Conservation (phyloP, 2,329 filamentous ascomycete genomes). For the Periconia sp. region DNA sequence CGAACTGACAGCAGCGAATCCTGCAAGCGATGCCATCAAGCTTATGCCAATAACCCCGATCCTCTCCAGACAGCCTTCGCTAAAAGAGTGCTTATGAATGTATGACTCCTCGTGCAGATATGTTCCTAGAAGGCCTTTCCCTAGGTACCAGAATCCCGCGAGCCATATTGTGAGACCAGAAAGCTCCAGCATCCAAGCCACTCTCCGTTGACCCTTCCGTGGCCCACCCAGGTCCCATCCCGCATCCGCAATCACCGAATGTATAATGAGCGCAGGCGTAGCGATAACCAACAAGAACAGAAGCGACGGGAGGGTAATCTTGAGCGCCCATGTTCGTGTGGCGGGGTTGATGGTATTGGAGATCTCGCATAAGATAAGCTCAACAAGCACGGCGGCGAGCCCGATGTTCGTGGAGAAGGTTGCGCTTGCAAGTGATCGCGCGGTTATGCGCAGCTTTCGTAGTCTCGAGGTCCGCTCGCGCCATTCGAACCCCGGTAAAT, state of each 20-base stretch:
- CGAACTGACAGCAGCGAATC: slow-evolving; percentile 86
- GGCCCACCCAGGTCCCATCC: slow-evolving; percentile 70
- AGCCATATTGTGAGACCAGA: slow-evolving; percentile 72
- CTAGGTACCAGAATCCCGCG: slow-evolving; percentile 76
- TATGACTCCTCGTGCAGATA: slow-evolving; percentile 56
- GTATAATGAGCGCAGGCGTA: slow-evolving; percentile 80
- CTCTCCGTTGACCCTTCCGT: slow-evolving; percentile 61
- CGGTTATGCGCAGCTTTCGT: slow-evolving; percentile 46
- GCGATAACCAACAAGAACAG: slow-evolving; percentile 75
- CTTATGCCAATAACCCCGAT: slow-evolving; percentile 86
- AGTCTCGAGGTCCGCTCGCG: slow-evolving; percentile 30
- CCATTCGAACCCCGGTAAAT: slow-evolving; percentile 55
- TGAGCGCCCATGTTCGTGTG: slow-evolving; percentile 71
- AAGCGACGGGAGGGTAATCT: slow-evolving; percentile 72
- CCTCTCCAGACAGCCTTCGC: slow-evolving; percentile 64
- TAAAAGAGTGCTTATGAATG: slow-evolving; percentile 54
- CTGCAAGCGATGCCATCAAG: slow-evolving; percentile 85
- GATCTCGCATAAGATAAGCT: slow-evolving; percentile 84
- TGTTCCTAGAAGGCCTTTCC: slow-evolving; percentile 64
- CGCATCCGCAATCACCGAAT: slow-evolving; percentile 62
- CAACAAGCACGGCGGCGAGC: slow-evolving; percentile 76
- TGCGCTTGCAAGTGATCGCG: slow-evolving; percentile 58
- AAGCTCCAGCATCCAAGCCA: slow-evolving; percentile 69
- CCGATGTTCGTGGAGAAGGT: slow-evolving; percentile 80
- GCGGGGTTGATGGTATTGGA: slow-evolving; percentile 73